Base-by-base conservation (phyloP, 148 eudicot genomes). In the Chenopodium album region DNA sequence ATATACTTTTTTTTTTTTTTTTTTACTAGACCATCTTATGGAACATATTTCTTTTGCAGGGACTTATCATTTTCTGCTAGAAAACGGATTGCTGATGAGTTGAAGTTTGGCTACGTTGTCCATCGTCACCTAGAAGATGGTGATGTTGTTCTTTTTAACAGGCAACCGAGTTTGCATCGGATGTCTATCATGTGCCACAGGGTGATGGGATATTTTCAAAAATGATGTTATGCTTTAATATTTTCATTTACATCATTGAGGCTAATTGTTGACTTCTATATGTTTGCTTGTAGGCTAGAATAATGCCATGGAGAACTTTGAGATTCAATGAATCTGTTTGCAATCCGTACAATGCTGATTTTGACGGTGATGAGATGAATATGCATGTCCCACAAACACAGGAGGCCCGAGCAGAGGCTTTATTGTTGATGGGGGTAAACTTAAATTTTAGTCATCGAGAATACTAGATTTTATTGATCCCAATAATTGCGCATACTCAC, bases 281-380 rank as follows among this genome's bases (percentile, higher is more conserved):
- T 76, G 59, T 66, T 0, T 89, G 32, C 66, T 50, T 86, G 84
- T 79, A 97, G 99, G 99, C 99, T 73, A 90, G 94, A 86, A 94
- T 97, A 82, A 97, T 97, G 99, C 94, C 97, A 8, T 97, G 99
- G 99, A 94, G 99, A 64, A 97, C 99, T 65, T 85, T 97, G 80
- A 89, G 99, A 90, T 97, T 97, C 83, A 97, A 97, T 80, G 99
- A 97, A 88, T 94, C 98, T 64, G 99, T 97, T 82, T 97, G 99
- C 87, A 94, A 97, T 79, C 99, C 99, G 6, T 97, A 97, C 83
- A 97, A 97, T 88, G 99, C 99, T 78, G 99, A 97, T 89, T 97
- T 97, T 90, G 99, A 97, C 83, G 98, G 98, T 76, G 99, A 97
- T 90, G 99, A 94, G 91, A 97, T 97, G 99, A 97, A 94, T 84